Percentiles rank a stretch among this genome's conserved stretches.
Evolutionary conservation across 1,139 yeast genomes (phyloP).

Genomic region (Zhuliangozyma blackwelliae): DNA sequence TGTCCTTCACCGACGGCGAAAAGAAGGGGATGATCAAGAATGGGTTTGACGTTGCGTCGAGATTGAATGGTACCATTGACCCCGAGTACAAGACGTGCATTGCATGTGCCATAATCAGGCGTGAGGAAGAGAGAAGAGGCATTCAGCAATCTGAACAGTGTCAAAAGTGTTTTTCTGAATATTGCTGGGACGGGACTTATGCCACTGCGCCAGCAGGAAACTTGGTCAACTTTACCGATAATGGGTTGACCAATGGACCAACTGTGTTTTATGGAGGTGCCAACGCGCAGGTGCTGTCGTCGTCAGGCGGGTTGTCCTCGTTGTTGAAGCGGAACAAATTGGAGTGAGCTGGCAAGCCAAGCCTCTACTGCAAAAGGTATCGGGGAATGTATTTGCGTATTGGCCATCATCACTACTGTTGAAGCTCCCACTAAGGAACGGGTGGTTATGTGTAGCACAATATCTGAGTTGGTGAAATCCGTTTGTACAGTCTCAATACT

Average conservation of each 20-base stretch:
- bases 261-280: conserved; percentile 9
- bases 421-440: no score
- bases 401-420: no score
- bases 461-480: no score
- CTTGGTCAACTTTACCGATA: conserved; percentile 24
- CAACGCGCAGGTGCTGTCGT: neutral
- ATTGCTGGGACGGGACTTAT: conserved; percentile 38
- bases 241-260: conserved; percentile 24
- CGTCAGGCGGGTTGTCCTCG: neutral
- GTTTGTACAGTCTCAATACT: no score
- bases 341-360: no score
- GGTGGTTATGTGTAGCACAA: no score
- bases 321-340: conserved; percentile 1
- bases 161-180: conserved; percentile 29
- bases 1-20: conserved; percentile 29
- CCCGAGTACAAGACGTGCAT: conserved; percentile 35
- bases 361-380: no score
- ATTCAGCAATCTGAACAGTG: conserved; percentile 35
- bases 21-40: conserved; percentile 34
- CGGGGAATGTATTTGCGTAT: no score
- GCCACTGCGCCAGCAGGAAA: conserved; percentile 6
- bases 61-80: conserved; percentile 33
- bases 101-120: conserved; percentile 37
- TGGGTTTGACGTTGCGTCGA: conserved; percentile 31
- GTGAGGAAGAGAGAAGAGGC: conserved; percentile 39